Evolutionary conservation across 2,329 filamentous ascomycete species (phyloP).

Genomic region (Pseudogymnoascus destructans): DNA sequence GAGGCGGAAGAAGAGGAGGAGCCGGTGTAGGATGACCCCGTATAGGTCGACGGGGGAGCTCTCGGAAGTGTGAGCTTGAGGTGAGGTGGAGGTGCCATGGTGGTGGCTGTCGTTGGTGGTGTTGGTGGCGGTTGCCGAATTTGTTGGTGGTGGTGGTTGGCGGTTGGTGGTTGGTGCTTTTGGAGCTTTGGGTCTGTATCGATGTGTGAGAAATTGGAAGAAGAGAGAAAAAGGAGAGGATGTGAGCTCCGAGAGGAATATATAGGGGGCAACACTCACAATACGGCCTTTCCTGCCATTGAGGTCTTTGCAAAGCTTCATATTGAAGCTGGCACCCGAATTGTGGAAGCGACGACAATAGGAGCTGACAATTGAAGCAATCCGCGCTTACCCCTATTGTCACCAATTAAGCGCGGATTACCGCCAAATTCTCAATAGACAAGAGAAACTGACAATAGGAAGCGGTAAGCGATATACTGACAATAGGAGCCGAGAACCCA

Average conservation of each 20-base stretch:
- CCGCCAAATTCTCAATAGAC: neutral
- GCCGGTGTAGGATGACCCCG: neutral
- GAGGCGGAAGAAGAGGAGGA: neutral
- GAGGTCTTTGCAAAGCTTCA: neutral
- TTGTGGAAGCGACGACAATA: neutral
- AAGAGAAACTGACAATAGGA: neutral
- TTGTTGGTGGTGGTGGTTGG: neutral
- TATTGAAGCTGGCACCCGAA: neutral
- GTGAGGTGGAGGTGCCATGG: neutral
- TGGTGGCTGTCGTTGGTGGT: neutral
- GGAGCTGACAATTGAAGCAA: conserved; percentile 1
- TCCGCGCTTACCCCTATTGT: too few relatives aligned
- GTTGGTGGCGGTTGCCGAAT: neutral
- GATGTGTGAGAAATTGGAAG: neutral
- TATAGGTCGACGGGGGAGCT: neutral
- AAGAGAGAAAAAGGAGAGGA: neutral
- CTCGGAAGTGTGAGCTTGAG: neutral
- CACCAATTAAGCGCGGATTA: neutral
- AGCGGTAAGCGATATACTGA: neutral
- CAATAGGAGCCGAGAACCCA: neutral
- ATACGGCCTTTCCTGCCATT: neutral
- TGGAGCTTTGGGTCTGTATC: neutral
- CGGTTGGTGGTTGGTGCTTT: neutral
- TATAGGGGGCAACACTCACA: neutral
- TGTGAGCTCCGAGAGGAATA: neutral